Base-by-base conservation (phyloP, 169 alveolate species). In the Plasmodium vivax region DNA sequence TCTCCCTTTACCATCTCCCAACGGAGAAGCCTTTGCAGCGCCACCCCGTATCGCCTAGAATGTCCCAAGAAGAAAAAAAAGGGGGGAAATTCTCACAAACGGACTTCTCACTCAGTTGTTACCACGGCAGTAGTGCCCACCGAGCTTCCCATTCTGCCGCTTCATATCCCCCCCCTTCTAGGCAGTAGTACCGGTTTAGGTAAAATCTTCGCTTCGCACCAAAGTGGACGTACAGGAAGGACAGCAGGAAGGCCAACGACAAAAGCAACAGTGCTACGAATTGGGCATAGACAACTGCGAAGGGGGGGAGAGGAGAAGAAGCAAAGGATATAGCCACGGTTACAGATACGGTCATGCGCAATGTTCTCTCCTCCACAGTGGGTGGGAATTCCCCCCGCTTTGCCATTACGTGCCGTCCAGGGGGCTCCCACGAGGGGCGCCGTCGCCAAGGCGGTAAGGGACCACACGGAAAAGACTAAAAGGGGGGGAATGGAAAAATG, bases 151-250 rank as follows among this genome's bases (percentile, higher is more conserved):
- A 72, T 72, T 72, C 34, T 27, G 32, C 51, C 62, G 32, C 23
- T 85, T 34, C 38, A 30, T 88, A 84, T 79, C 72, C 79, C 87
- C 82, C 92, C 92, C 19, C 87, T 74, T 85, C 92, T 32, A 95
- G 92, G 45, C 95, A 58, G 32, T 85, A 92, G 74, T 95, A 95
- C 6, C 95, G 68, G 43, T 92, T 95, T 56, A 95, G 54, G 68
- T 85, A 95, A 43, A 95, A 92, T 80, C 79, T 91, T 85, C 92
- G 93, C 36, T 84, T 85, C n/a, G 58, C 43, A 30, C 23, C 79
- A 85, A 47, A 74, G 30, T 45, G 80, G 45, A 45, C 47, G 16
- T 75, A 75, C 23, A 85, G 19, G 79, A 74, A 85, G 32, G 79
- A 14, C 9, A 85, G 47, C 3, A 85, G 68, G 41, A 36, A 85